Conservation (phyloP, 2,329 filamentous ascomycete genomes). For the Ceratocystis huliohia region DNA sequence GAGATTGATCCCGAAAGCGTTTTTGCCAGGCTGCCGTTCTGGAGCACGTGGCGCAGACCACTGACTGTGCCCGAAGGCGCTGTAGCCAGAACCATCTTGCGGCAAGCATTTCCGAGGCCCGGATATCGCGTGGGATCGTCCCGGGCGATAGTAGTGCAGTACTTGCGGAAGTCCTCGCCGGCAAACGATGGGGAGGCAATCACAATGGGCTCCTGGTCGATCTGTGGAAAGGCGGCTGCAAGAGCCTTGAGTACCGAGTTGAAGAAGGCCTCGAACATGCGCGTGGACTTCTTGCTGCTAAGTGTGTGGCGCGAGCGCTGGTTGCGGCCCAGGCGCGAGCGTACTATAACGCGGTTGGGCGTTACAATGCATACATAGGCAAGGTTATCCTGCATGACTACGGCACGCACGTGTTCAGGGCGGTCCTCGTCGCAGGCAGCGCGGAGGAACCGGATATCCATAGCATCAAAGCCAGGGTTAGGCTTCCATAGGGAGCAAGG, state of each 20-base stretch:
- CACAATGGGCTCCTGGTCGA: conserved; percentile 67
- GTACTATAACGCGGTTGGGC: conserved; percentile 63
- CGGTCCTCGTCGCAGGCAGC: conserved; percentile 70
- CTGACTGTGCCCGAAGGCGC: conserved; percentile 77
- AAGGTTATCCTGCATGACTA: conserved; percentile 83
- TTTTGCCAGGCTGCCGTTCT: conserved; percentile 56
- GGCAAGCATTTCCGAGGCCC: conserved; percentile 47
- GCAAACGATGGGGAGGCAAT: conserved; percentile 84
- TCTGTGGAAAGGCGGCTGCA: conserved; percentile 61
- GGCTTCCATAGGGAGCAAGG: conserved; percentile 82
- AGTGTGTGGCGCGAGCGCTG: conserved; percentile 43
- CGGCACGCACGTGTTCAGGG: conserved; percentile 71
- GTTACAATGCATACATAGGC: conserved; percentile 76
- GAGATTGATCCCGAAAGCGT: background rate
- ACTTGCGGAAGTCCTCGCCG: conserved; percentile 66
- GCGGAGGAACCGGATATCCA: conserved; percentile 63
- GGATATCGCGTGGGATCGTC: conserved; percentile 42
- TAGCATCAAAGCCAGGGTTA: conserved; percentile 71
- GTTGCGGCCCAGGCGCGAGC: conserved; percentile 50
- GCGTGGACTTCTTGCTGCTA: conserved; percentile 30
- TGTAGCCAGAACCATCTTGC: conserved; percentile 62
- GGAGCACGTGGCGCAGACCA: conserved; percentile 74
- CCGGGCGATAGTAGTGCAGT: conserved; percentile 43
- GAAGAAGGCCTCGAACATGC: conserved; percentile 20
- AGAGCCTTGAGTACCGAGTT: conserved; percentile 38